Percentiles rank a stretch among this genome's conserved stretches.
Evolutionary conservation across 1,284 basidiomycete species (phyloP).

Genomic region (Puccinia hordei): DNA sequence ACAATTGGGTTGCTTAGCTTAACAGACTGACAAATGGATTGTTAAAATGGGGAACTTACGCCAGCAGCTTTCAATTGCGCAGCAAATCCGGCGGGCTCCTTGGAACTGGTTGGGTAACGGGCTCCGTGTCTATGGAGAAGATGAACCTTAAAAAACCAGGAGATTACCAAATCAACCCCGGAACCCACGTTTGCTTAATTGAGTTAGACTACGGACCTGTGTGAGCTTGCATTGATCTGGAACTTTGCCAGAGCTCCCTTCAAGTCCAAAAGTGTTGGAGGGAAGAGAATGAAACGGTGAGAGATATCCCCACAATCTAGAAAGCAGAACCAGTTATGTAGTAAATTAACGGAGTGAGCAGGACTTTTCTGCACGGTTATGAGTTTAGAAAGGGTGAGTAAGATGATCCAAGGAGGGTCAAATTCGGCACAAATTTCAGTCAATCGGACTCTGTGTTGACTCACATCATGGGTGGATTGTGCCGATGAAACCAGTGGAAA

Average conservation of each 20-base stretch:
- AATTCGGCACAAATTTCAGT: background rate
- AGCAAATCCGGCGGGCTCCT: constrained; percentile 46
- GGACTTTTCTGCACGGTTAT: too few species aligned
- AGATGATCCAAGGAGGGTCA: background rate
- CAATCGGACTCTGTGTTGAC: background rate
- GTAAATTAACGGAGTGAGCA: background rate
- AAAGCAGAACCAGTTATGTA: background rate
- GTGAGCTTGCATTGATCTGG: constrained; percentile 39
- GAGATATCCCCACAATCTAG: constrained; percentile 49
- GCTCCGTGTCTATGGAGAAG: constrained; percentile 50
- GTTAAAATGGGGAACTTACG: constrained; percentile 8
- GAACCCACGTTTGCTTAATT: background rate
- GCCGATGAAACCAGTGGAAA: constrained; percentile 42
- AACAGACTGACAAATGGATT: background rate
- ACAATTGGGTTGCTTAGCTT: background rate
- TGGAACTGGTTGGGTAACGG: constrained; percentile 47
- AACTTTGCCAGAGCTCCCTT: constrained; percentile 39
- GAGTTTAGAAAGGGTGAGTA: background rate
- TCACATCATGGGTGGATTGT: constrained; percentile 22
- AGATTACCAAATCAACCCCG: background rate
- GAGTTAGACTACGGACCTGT: constrained; percentile 23
- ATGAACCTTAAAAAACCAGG: constrained; percentile 32
- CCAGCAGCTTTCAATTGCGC: constrained; percentile 39
- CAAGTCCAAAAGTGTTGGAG: constrained; percentile 45
- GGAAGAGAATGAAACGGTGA: constrained; percentile 50